These are phyloP conservation scores for Backusella mclennaniae DNA, from an alignment of 192 early-diverging fungal genomes.

Conservation along the genomic window DNA sequence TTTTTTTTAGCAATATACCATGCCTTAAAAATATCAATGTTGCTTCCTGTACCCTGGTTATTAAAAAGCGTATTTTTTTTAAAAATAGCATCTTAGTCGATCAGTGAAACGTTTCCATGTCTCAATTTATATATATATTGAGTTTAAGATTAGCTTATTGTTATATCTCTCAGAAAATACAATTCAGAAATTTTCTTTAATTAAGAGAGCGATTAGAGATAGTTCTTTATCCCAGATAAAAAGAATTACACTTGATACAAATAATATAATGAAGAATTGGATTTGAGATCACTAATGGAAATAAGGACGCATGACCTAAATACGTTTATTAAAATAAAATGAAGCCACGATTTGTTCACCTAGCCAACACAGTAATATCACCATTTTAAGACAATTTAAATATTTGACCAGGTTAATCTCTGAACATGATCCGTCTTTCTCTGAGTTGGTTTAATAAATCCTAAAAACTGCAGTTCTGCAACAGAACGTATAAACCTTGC, in stretches of 20 bases:
- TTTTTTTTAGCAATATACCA: too few relatives aligned
- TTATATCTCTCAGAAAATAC: background rate
- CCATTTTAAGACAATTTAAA: conserved; percentile 15
- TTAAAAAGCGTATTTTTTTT: background rate
- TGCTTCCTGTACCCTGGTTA: too few relatives aligned
- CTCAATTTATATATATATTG: background rate
- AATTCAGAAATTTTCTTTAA: background rate
- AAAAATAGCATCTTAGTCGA: background rate
- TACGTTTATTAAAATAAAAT: background rate
- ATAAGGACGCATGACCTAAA: background rate
- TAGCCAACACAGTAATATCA: background rate
- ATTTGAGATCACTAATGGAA: background rate
- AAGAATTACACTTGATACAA: background rate
- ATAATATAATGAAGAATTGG: background rate
- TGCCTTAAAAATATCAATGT: too few relatives aligned
- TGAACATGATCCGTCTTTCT: conserved; percentile 93
- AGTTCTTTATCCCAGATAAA: background rate
- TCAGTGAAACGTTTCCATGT: background rate
- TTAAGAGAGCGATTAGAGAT: background rate
- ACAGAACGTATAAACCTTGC: conserved; percentile 83
- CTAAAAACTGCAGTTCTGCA: conserved; percentile 86
- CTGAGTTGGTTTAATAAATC: conserved; percentile 86
- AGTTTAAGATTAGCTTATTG: background rate
- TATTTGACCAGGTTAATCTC: conserved; percentile 77
- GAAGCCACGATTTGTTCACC: background rate